phyloP scores from a whole-genome alignment of 306 rosid genomes.

The Gillenia trifoliata region DNA sequence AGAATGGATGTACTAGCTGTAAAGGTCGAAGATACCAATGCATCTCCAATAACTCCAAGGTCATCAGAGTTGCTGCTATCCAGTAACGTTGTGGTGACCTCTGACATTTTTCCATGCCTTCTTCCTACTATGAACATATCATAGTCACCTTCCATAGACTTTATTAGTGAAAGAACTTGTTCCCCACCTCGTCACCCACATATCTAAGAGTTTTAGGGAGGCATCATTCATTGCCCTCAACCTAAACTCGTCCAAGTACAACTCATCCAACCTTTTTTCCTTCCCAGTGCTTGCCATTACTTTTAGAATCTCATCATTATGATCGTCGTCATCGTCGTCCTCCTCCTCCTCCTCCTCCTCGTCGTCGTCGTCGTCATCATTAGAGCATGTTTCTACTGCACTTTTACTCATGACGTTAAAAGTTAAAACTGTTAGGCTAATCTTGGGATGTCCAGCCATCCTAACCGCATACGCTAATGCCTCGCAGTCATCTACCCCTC shows the following conservation, averaged over 20 bases:
- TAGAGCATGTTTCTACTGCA: slow-evolving; percentile 4
- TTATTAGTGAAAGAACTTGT: slow-evolving; percentile 24
- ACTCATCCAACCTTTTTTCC: slow-evolving; percentile 26
- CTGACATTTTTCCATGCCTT: slow-evolving; percentile 22
- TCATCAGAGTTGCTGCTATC: slow-evolving; percentile 36
- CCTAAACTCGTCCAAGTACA: slow-evolving; percentile 19
- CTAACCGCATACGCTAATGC: slow-evolving; percentile 57
- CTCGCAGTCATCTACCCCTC: slow-evolving; percentile 62
- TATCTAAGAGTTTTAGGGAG: slow-evolving; percentile 12
- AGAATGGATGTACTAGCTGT: slow-evolving; percentile 25
- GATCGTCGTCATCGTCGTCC: neutral
- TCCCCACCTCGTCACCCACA: slow-evolving; percentile 27
- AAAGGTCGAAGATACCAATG: slow-evolving; percentile 30
- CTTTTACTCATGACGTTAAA: slow-evolving; percentile 22
- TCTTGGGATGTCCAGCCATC: slow-evolving; percentile 35
- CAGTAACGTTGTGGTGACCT: slow-evolving; percentile 6
- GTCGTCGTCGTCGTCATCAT: neutral
- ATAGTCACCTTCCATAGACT: slow-evolving; percentile 11
- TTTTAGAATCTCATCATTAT: slow-evolving; percentile 12
- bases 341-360: too few relatives aligned
- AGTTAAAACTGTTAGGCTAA: slow-evolving; percentile 27
- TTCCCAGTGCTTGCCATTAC: slow-evolving; percentile 12
- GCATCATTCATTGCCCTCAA: slow-evolving; percentile 6
- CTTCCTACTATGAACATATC: slow-evolving; percentile 31
- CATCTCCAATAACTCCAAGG: slow-evolving; percentile 36